A percentile compares a stretch with the other conserved stretches of the same genome.
Evolutionary conservation across 495 filamentous ascomycete species (phyloP).

Genomic region (Rostrohypoxylon terebratum): DNA sequence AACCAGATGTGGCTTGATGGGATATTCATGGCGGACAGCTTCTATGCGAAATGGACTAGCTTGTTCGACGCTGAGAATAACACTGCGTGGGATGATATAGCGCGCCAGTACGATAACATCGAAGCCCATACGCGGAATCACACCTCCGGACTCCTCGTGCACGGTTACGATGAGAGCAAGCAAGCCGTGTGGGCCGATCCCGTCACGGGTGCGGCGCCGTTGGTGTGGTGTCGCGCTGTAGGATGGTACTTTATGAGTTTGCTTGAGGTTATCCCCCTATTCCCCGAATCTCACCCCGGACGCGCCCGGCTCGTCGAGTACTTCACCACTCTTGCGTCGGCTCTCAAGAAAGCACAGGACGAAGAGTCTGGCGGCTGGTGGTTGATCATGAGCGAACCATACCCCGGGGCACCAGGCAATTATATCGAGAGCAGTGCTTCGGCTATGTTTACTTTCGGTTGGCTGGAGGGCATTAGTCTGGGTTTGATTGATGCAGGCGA

Average conservation of each 20-base stretch:
- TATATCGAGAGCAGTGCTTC: slow-evolving; percentile 71
- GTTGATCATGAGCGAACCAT: slow-evolving; percentile 64
- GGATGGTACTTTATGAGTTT: slow-evolving; percentile 72
- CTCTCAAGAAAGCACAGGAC: slow-evolving; percentile 60
- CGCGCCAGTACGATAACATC: slow-evolving; percentile 65
- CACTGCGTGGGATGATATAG: slow-evolving; percentile 58
- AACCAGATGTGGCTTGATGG: slow-evolving; percentile 71
- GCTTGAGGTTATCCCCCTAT: slow-evolving; percentile 65
- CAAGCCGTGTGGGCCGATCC: slow-evolving; percentile 68
- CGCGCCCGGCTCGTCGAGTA: slow-evolving; percentile 52
- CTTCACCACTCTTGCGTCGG: slow-evolving; percentile 56
- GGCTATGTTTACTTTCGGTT: slow-evolving; percentile 69
- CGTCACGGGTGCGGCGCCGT: slow-evolving; percentile 64
- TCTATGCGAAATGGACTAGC: slow-evolving; percentile 61
- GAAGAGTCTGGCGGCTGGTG: slow-evolving; percentile 67
- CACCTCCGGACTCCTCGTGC: slow-evolving; percentile 62
- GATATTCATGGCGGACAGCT: slow-evolving; percentile 65
- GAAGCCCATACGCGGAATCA: slow-evolving; percentile 63
- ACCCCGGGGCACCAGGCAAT: slow-evolving; percentile 61
- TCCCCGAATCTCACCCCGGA: slow-evolving; percentile 52
- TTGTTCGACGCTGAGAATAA: slow-evolving; percentile 55
- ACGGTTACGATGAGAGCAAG: slow-evolving; percentile 69
- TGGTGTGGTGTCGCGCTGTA: slow-evolving; percentile 68
- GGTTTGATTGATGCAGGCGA: slow-evolving; percentile 53
- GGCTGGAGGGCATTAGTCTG: slow-evolving; percentile 64